These are phyloP conservation scores for Curvularia verruculosa DNA, from an alignment of 2,329 filamentous ascomycete species.

Conservation along the genomic window DNA sequence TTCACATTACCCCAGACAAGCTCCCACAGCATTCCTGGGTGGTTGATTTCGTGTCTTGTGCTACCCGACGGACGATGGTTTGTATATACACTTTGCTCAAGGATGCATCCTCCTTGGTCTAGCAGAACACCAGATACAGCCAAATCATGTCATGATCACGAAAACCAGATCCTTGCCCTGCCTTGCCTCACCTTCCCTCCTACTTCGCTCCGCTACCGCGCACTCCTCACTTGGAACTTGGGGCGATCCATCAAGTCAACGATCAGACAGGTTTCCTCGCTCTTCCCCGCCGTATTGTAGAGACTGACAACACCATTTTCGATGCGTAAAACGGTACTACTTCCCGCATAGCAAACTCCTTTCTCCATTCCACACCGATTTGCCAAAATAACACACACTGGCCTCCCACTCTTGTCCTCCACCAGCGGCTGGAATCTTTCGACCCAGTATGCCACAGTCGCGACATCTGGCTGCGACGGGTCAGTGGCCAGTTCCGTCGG, in stretches of 20 bases:
- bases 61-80: background rate
- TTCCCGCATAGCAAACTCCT: constrained; percentile 73
- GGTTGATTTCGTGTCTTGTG: background rate
- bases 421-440: constrained; percentile 68
- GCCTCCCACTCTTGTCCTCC: constrained; percentile 45
- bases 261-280: constrained; percentile 69
- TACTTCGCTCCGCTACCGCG: constrained; percentile 25
- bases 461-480: constrained; percentile 66
- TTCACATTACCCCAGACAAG: background rate
- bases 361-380: constrained; percentile 74
- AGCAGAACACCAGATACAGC: background rate
- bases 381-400: constrained; percentile 72
- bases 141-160: background rate
- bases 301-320: constrained; percentile 68
- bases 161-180: background rate
- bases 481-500: constrained; percentile 58
- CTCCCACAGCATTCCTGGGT: background rate
- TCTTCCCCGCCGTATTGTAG: constrained; percentile 73
- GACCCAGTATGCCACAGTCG: constrained; percentile 78
- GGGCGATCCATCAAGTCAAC: constrained; percentile 64
- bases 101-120: background rate
- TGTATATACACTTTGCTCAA: background rate
- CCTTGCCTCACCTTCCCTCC: no score
- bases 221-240: constrained; percentile 45
- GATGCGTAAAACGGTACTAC: constrained; percentile 72